phyloP scores from a whole-genome alignment of 2,329 filamentous ascomycete genomes.

The Akanthomyces uredinophilus region DNA sequence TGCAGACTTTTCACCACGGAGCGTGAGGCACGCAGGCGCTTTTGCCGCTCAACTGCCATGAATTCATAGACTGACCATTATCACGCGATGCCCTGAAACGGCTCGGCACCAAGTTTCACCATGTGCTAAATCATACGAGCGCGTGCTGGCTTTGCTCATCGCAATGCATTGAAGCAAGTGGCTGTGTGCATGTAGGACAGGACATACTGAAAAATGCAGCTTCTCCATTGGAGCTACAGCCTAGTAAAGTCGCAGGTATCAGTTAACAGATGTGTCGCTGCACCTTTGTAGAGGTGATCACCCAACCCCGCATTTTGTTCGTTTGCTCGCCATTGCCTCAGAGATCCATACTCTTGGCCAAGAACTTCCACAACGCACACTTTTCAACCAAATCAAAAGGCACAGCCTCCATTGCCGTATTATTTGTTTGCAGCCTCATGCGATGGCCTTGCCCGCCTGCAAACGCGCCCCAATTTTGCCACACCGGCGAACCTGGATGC shows the following conservation, averaged over 20 bases:
- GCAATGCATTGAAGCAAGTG: too few species aligned
- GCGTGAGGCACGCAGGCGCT: background rate
- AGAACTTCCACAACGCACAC: slow-evolving; percentile 36
- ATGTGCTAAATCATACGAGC: background rate
- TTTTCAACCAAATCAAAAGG: slow-evolving; percentile 27
- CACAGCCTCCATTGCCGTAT: slow-evolving; percentile 35
- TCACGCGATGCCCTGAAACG: background rate
- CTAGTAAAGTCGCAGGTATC: background rate
- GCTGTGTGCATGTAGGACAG: too few species aligned
- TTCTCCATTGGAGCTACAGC: background rate
- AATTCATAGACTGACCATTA: background rate
- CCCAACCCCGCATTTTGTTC: background rate
- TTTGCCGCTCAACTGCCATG: background rate
- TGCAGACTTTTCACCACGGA: background rate
- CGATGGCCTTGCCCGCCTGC: slow-evolving; percentile 20
- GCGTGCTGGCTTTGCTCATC: too few species aligned
- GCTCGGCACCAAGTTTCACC: too few species aligned
- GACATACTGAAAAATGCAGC: background rate
- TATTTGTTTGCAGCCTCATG: slow-evolving; percentile 34
- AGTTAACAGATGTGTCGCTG: background rate
- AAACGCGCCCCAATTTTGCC: slow-evolving; percentile 34
- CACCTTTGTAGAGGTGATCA: background rate
- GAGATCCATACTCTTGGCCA: slow-evolving; percentile 25
- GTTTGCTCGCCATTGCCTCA: background rate
- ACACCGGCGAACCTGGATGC: slow-evolving; percentile 31